Evolutionary conservation across 1,284 basidiomycete genomes (phyloP).

Genomic region (Blastosporella zonata): DNA sequence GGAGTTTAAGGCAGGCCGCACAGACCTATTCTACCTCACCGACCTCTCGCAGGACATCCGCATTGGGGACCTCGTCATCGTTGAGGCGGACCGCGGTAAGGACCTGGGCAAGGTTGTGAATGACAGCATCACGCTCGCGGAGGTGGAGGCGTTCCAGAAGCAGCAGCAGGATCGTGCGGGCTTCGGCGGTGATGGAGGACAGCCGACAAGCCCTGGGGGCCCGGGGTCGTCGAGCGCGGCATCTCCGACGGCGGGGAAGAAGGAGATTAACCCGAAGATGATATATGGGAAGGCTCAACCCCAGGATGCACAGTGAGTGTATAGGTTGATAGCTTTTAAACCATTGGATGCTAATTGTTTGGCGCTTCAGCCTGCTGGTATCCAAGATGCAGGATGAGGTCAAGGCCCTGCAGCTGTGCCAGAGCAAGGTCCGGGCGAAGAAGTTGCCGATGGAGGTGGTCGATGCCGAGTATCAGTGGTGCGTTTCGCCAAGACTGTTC

Average conservation of each 20-base stretch:
- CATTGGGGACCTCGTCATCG: conserved; percentile 90
- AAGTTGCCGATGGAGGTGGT: conserved; percentile 97
- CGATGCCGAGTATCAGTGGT: conserved; percentile 98
- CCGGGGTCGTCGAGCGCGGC: conserved; percentile 34
- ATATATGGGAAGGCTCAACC: conserved; percentile 91
- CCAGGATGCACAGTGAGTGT: conserved; percentile 80
- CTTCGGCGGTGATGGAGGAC: conserved; percentile 31
- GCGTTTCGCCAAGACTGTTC: conserved; percentile 25
- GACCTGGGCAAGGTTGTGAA: conserved; percentile 91
- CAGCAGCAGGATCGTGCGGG: conserved; percentile 49
- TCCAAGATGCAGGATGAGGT: conserved; percentile 88
- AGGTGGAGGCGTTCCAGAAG: conserved; percentile 89
- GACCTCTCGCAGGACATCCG: conserved; percentile 63
- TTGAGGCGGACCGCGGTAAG: conserved; percentile 94
- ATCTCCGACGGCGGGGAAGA: conserved; percentile 45
- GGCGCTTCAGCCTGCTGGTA: conserved; percentile 56
- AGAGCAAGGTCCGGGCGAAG: conserved; percentile 88
- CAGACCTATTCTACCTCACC: conserved; percentile 89
- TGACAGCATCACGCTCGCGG: conserved; percentile 85
- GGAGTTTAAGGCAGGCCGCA: conserved; percentile 95
- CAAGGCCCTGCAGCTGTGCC: conserved; percentile 88
- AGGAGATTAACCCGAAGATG: conserved; percentile 95
- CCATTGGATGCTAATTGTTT: conserved; percentile 2
- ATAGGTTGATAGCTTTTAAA: conserved; percentile 5
- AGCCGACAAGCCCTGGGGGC: conserved; percentile 57